Percentiles rank a stretch among this genome's conserved stretches.
phyloP scores from a whole-genome alignment of 2,329 filamentous ascomycete genomes.

The Myriosclerotinia curreyana region DNA sequence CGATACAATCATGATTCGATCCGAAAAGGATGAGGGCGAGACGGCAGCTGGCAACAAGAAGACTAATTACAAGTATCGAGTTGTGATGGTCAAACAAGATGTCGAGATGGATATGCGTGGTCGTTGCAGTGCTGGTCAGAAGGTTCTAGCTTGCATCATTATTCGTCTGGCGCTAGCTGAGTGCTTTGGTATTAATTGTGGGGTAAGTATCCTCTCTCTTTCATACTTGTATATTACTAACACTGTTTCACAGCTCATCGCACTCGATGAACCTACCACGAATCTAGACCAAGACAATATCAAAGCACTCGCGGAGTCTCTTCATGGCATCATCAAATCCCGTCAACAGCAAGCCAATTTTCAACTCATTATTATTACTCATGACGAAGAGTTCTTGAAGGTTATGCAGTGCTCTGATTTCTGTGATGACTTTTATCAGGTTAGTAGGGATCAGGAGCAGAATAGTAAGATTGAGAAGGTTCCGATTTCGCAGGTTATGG shows the following conservation, averaged over 20 bases:
- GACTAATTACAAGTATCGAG: constrained; percentile 91
- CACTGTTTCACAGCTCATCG: constrained; percentile 63
- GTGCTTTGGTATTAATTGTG: constrained; percentile 94
- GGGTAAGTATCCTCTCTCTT: constrained; percentile 44
- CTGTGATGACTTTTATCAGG: constrained; percentile 85
- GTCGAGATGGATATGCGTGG: constrained; percentile 99
- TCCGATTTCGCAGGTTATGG: constrained; percentile 16
- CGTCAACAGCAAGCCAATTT: constrained; percentile 89
- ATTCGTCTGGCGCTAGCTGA: constrained; percentile 94
- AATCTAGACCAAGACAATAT: constrained; percentile 97
- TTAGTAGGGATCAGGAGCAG: constrained; percentile 77
- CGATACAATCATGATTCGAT: constrained; percentile 92
- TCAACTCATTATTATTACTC: constrained; percentile 96
- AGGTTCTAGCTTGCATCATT: constrained; percentile 94
- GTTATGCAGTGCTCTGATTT: constrained; percentile 95
- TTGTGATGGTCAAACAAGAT: constrained; percentile 96
- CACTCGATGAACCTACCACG: constrained; percentile 94
- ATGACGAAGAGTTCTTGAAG: constrained; percentile 93
- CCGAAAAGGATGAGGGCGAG: constrained; percentile 74
- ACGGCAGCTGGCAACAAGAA: constrained; percentile 48
- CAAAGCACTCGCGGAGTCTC: constrained; percentile 75
- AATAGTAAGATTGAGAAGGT: constrained; percentile 74
- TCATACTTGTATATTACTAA: constrained; percentile 13
- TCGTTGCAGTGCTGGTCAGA: constrained; percentile 93
- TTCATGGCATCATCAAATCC: constrained; percentile 82